Conservation (phyloP, 2,329 filamentous ascomycete genomes). For the Ceratocystis eucalypticola region DNA sequence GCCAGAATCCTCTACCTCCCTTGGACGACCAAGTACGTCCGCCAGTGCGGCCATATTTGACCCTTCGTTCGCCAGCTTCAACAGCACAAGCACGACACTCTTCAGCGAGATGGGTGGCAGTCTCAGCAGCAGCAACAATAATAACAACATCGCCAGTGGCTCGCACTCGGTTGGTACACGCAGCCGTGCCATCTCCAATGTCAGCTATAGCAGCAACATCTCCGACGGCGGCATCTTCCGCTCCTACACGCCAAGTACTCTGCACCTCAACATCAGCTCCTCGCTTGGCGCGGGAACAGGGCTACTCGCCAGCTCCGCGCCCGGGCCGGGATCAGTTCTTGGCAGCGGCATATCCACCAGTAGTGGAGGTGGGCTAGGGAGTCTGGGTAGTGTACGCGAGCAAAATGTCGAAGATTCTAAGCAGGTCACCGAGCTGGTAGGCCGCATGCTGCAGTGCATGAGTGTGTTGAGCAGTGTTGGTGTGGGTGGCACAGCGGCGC, state of each 20-base stretch:
- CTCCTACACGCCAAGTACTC: slow-evolving; percentile 38
- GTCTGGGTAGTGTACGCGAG: slow-evolving; percentile 33
- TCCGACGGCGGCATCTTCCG: slow-evolving; percentile 29
- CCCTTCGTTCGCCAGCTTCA: slow-evolving; percentile 52
- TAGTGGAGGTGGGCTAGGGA: background rate
- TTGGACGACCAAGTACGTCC: slow-evolving; percentile 55
- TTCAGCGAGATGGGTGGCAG: slow-evolving; percentile 41
- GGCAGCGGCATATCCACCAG: slow-evolving; percentile 16
- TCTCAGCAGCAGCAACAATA: slow-evolving; percentile 73
- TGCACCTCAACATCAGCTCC: slow-evolving; percentile 27
- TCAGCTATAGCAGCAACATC: slow-evolving; percentile 46
- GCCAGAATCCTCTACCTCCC: slow-evolving; percentile 33
- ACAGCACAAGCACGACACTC: slow-evolving; percentile 64
- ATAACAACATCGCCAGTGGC: slow-evolving; percentile 60
- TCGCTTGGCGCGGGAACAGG: slow-evolving; percentile 18
- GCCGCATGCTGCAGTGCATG: slow-evolving; percentile 90
- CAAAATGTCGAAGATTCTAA: slow-evolving; percentile 55
- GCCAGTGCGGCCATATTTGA: slow-evolving; percentile 46
- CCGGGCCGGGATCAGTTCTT: background rate
- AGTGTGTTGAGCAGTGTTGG: slow-evolving; percentile 71
- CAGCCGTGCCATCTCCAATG: slow-evolving; percentile 75
- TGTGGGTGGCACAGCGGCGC: slow-evolving; percentile 32
- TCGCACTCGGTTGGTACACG: slow-evolving; percentile 29
- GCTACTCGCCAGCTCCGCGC: background rate
- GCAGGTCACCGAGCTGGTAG: slow-evolving; percentile 85